Conservation (phyloP, 148 eudicot genomes). For the Arbutus unedo region DNA sequence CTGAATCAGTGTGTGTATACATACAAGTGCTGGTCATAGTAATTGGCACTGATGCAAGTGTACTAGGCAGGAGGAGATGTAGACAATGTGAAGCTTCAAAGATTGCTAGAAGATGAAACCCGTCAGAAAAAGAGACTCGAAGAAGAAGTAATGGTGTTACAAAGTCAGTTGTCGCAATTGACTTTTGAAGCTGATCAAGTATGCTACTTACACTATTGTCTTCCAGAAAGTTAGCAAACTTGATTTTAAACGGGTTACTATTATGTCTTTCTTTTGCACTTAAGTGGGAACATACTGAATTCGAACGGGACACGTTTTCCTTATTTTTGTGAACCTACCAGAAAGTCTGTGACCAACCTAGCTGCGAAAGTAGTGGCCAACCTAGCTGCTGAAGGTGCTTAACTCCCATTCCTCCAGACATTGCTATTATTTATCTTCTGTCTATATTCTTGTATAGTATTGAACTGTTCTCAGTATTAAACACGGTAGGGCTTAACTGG, state of each 20-base stretch:
- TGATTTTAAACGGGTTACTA: no score
- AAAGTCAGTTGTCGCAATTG: conserved; percentile 65
- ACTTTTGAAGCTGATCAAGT: no score
- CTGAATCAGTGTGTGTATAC: no score
- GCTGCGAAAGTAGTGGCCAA: conserved; percentile 88
- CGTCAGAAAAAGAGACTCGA: conserved; percentile 65
- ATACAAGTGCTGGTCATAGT: no score
- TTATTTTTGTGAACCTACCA: not conserved
- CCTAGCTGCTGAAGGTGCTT: conserved; percentile 88
- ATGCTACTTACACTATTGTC: no score
- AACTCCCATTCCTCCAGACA: conserved; percentile 15
- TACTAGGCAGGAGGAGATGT: conserved; percentile 53
- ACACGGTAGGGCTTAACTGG: not conserved
- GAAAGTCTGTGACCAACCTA: not conserved
- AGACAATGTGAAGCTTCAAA: conserved; percentile 58
- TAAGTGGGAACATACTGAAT: not conserved
- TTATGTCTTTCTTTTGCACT: not conserved
- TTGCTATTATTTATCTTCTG: not conserved
- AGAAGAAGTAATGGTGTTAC: conserved; percentile 67
- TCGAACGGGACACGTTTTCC: not conserved
- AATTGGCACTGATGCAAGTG: not conserved
- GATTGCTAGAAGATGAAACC: conserved; percentile 65
- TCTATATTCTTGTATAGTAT: no score
- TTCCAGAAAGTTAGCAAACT: no score
- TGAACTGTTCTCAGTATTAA: no score